phyloP scores from a whole-genome alignment of 1,284 basidiomycete genomes.

The Ganoderma sinense region DNA sequence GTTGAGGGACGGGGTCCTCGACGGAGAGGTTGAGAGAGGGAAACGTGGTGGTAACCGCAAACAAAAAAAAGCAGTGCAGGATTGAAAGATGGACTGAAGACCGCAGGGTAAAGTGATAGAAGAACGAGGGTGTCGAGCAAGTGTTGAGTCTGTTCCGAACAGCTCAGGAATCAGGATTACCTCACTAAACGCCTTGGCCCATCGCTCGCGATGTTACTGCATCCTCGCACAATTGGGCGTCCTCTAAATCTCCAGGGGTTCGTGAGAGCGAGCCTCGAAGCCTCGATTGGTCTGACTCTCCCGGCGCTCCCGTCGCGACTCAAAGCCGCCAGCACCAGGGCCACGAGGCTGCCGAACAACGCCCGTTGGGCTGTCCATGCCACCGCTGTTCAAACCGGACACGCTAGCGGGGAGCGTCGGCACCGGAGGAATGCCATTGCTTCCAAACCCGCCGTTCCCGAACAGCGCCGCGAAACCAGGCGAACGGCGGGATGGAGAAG shows the following conservation, averaged over 20 bases:
- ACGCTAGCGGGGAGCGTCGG: constrained; percentile 74
- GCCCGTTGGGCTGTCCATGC: constrained; percentile 53
- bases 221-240: constrained; percentile 13
- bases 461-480: constrained; percentile 70
- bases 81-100: constrained; percentile 14
- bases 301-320: constrained; percentile 67
- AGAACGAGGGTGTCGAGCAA: constrained; percentile 35
- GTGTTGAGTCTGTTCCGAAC: constrained; percentile 35
- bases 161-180: constrained; percentile 22
- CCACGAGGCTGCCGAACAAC: constrained; percentile 85
- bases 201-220: constrained; percentile 13
- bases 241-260: constrained; percentile 82
- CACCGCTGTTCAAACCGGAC: constrained; percentile 50
- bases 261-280: constrained; percentile 82
- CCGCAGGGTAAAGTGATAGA: constrained; percentile 15
- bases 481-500: constrained; percentile 78
- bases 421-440: constrained; percentile 72
- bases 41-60: constrained; percentile 9
- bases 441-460: constrained; percentile 47
- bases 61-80: constrained; percentile 22
- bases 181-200: constrained; percentile 26
- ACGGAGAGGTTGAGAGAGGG: neutral
- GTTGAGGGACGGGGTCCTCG: constrained; percentile 13
- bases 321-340: constrained; percentile 76
- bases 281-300: constrained; percentile 63